These are phyloP conservation scores for Thermoascus crustaceus DNA, from an alignment of 2,329 filamentous ascomycete genomes.

Conservation along the genomic window DNA sequence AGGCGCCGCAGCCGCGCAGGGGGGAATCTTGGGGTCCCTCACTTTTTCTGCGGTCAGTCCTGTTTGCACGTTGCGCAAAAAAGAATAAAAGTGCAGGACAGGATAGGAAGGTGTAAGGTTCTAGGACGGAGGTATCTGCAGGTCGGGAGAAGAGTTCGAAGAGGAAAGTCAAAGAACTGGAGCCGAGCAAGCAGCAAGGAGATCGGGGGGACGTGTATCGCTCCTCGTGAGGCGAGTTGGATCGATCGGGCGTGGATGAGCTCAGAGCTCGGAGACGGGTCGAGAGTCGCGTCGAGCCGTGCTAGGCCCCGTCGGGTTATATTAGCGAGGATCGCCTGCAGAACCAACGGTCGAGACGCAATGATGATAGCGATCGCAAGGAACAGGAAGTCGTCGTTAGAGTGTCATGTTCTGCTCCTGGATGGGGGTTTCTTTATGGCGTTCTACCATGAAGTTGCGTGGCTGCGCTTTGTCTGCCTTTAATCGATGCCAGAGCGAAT, in stretches of 20 bases:
- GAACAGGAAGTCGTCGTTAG: too few relatives aligned
- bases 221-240: slow-evolving; percentile 1
- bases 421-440: too few relatives aligned
- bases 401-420: too few relatives aligned
- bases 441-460: too few relatives aligned
- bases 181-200: slow-evolving; percentile 1
- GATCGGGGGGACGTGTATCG: slow-evolving; percentile 1
- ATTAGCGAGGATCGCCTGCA: slow-evolving; percentile 4
- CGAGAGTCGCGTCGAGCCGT: slow-evolving; percentile 1
- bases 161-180: slow-evolving; percentile 3
- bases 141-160: slow-evolving; percentile 1
- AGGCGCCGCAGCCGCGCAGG: slow-evolving; percentile 18
- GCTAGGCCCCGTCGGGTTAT: slow-evolving; percentile 4
- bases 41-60: not conserved
- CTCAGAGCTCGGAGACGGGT: not conserved
- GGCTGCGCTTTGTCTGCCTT: too few relatives aligned
- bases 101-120: not conserved
- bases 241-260: slow-evolving; percentile 1
- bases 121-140: slow-evolving; percentile 4
- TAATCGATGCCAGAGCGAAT: too few relatives aligned
- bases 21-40: not conserved
- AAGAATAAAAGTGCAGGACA: too few relatives aligned
- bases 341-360: not conserved
- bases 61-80: not conserved
- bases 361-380: not conserved